Base-by-base conservation (phyloP, 495 filamentous ascomycete genomes). In the Terfezia boudieri region DNA sequence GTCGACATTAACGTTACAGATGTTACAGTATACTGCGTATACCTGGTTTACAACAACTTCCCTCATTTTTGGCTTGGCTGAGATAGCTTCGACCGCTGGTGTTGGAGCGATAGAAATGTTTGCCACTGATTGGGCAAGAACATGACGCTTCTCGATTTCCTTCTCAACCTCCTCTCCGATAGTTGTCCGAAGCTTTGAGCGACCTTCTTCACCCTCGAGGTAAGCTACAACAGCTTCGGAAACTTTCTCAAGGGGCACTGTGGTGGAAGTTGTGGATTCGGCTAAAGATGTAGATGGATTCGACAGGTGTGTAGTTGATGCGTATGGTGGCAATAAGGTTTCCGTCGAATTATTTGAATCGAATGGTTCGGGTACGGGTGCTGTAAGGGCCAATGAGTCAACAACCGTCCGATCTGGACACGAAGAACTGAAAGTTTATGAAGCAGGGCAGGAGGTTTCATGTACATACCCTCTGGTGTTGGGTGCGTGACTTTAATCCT, bases 21-120 rank as follows among this genome's bases (percentile, higher is more conserved):
- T 75, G 69, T 99, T 94, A 76, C 90, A 99, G 71, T 82, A 94
- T 52, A 98, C 86, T 37, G 75, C 78, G 66, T 75, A 78, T 14
- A 46, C 37, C 17, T 54, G 53, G 37, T 59, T 66, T 57, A 55
- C 62, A 36, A 56, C 60, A 50, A 57, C 60, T n/a, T 7, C 38
- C 43, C n/a, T 50, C 26, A 32, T 32, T 32, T 32, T 32, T 54
- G 20, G 53, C 51, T 7, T 51, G 4, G 1, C 11, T 51, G 49
- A 0, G 5, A 51, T 12, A 11, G 49, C 5, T 32, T 16, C n/a
- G 14, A 12, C 49, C 0, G 49, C 49, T 0, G 49, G 14, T 20
- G 49, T 4, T 1, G 49, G 12, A 17, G 49, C n/a, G n/a, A 23
- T 9, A 22, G 49, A 12, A 16, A 51, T 1, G 41, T 20, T 46